Evolutionary conservation across 108 stramenopile genomes (phyloP).

Genomic region (Cyclotella sp.): DNA sequence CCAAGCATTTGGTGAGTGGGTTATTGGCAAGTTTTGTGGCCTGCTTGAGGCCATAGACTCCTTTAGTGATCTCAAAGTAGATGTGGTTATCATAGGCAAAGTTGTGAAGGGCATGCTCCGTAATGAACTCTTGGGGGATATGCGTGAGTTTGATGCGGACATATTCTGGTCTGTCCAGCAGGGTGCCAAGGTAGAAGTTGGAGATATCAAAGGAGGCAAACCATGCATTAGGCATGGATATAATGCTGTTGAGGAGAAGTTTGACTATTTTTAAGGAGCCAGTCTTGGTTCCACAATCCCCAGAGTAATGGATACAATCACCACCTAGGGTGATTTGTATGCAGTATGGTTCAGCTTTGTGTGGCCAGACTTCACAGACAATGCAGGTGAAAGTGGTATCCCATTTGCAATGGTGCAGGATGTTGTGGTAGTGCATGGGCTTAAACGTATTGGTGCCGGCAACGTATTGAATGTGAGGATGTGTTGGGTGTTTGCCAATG

Average conservation of each 20-base stretch:
- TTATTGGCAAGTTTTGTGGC: constrained; percentile 49
- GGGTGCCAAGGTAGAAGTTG: background rate
- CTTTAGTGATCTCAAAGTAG: constrained; percentile 4
- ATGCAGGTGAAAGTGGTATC: background rate
- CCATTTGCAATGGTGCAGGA: background rate
- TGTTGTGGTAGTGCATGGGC: background rate
- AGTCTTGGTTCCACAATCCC: background rate
- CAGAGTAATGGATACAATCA: background rate
- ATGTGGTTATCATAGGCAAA: background rate
- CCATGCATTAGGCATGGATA: background rate
- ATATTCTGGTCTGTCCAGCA: background rate
- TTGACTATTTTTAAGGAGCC: background rate
- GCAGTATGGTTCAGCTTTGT: background rate
- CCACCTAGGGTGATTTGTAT: background rate
- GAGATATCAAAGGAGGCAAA: background rate
- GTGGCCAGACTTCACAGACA: background rate
- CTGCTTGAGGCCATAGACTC: constrained; percentile 56
- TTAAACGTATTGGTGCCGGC: background rate
- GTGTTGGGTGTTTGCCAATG: background rate
- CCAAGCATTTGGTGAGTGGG: constrained; percentile 20
- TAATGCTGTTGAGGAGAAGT: background rate
- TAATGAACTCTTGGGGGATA: background rate
- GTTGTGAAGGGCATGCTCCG: background rate
- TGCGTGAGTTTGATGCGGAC: background rate
- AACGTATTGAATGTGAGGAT: background rate